These are phyloP conservation scores for Heimioporus retisporus DNA, from an alignment of 1,284 basidiomycete genomes.

Conservation along the genomic window DNA sequence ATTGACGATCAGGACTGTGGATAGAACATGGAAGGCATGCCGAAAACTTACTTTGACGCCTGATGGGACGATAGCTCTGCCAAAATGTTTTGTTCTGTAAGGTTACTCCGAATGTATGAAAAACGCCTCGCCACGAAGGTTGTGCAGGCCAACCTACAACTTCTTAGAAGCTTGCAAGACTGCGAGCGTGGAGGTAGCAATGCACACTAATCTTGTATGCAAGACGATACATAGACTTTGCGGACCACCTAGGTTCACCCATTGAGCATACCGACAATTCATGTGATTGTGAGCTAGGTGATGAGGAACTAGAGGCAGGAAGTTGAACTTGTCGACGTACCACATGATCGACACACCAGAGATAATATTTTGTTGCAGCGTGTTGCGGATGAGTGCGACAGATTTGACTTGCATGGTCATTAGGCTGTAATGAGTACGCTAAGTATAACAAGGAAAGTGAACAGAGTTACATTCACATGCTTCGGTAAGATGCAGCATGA, in stretches of 20 bases:
- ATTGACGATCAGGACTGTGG: not conserved
- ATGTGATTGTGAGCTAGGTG: not conserved
- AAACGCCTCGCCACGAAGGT: conserved; percentile 33
- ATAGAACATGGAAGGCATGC: not conserved
- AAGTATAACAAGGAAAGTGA: no score
- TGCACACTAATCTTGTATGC: conserved; percentile 33
- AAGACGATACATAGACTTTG: conserved; percentile 44
- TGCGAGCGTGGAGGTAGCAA: no score
- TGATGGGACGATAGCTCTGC: conserved; percentile 32
- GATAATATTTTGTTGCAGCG: no score
- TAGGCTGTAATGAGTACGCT: no score
- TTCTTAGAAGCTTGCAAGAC: not conserved
- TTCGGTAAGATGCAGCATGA: no score
- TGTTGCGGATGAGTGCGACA: no score
- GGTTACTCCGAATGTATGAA: conserved; percentile 23
- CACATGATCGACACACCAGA: conserved; percentile 26
- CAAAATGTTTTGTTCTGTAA: conserved; percentile 37
- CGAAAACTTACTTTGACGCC: conserved; percentile 26
- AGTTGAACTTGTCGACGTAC: conserved; percentile 32
- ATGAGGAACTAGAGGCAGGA: conserved; percentile 35
- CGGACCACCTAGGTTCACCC: conserved; percentile 33
- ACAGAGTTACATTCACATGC: no score
- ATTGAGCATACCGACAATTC: not conserved
- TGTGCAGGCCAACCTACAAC: conserved; percentile 30
- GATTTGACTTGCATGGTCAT: no score